Evolutionary conservation across 2,329 filamentous ascomycete species (phyloP), one percentile per base, ranked within the genome.

Genomic region (Colletotrichum coccodes): DNA sequence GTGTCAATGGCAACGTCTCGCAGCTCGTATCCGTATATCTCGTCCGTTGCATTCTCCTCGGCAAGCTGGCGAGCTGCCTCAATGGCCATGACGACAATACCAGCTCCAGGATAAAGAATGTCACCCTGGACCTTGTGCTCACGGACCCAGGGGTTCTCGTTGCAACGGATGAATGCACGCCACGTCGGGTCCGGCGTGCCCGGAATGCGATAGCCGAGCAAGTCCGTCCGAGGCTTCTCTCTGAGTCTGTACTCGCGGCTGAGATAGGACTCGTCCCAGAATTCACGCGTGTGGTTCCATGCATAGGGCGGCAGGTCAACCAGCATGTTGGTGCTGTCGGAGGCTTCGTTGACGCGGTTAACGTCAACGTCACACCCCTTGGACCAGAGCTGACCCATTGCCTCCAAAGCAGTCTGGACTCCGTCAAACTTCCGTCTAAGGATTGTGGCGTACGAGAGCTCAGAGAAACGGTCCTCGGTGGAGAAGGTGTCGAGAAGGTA

Each of bases 401-500:
- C 69, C 3, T 73, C 68, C 26, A 83, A 72, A 0, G 81, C 63
- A 3, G 75, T 74, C 0, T 70, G 59, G 8, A 71, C 69, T 0
- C 75, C 77, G 4, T 74, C 79, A 56, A 86, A 83, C 26, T 70
- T 70, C 16, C 68, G 60, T 46, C 59, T 60, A 14, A 70, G 68
- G 5, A 60, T 30, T 0, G 64, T 68, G 28, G 50, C 21, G 26
- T 70, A 70, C 6, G 49, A 60, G 5, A 70, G 40, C 3, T 67
- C 59, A 4, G 68, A 63, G 34, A 70, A 62, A 1, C 53, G 64
- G 32, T 57, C 57, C 66, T 69, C 61, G 8, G 57, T 75, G 69
- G 85, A 84, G 28, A 86, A 74, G n/a, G 85, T 85, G 73, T 86
- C 83, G 72, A 85, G 84, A 60, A 86, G 78, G 0, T 85, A 85